Percentiles rank a stretch among this genome's conserved stretches.
phyloP scores from a whole-genome alignment of 139 green algal genomes.

The Pycnococcus provasolii region DNA sequence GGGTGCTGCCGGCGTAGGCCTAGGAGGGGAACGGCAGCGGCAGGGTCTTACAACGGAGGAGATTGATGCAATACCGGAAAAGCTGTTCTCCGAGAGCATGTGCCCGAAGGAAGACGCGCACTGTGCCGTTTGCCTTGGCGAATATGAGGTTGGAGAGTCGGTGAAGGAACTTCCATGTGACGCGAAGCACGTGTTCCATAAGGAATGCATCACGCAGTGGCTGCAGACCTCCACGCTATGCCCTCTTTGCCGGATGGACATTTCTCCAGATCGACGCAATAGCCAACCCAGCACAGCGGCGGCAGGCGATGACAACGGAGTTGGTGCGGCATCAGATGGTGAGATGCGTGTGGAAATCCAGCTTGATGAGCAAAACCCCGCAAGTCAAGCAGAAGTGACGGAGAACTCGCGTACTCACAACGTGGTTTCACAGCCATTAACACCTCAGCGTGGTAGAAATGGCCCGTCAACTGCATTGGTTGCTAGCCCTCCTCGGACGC shows the following conservation, averaged over 20 bases:
- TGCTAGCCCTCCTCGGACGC: too few species aligned
- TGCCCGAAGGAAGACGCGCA: slow-evolving; percentile 1
- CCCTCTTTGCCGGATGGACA: slow-evolving; percentile 6
- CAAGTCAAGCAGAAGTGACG: too few species aligned
- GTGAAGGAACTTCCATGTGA: neutral
- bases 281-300: too few species aligned
- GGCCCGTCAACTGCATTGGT: too few species aligned
- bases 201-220: slow-evolving; percentile 9
- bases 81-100: neutral
- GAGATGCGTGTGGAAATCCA: too few species aligned
- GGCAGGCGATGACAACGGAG: too few species aligned
- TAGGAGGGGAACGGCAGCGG: neutral
- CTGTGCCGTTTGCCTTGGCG: neutral
- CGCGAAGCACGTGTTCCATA: slow-evolving; percentile 3
- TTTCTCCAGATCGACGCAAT: too few species aligned
- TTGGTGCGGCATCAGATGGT: too few species aligned
- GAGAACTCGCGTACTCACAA: too few species aligned
- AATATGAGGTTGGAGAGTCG: slow-evolving; percentile 2
- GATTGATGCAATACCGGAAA: neutral
- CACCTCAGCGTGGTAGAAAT: too few species aligned
- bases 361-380: too few species aligned
- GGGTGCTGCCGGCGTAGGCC: neutral
- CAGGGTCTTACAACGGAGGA: neutral
- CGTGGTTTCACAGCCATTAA: too few species aligned
- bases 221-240: neutral